Percentiles rank a stretch among this genome's conserved stretches.
Evolutionary conservation across 148 eudicot genomes (phyloP).

Genomic region (Vaccinium darrowii): DNA sequence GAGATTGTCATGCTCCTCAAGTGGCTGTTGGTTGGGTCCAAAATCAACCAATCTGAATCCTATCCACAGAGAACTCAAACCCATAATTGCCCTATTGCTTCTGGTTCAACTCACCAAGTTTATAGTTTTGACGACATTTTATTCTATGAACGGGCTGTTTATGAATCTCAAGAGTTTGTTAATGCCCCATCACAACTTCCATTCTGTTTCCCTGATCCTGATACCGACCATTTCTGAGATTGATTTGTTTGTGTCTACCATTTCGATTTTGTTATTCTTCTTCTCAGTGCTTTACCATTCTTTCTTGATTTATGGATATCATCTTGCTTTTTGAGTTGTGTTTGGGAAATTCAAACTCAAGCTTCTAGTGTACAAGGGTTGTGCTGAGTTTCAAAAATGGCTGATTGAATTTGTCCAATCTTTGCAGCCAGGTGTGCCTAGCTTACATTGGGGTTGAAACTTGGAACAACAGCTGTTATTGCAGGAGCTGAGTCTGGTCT

Average conservation of each 20-base stretch:
- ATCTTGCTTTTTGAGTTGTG: background rate
- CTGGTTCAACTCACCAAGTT: background rate
- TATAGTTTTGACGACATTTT: background rate
- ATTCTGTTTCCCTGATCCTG: background rate
- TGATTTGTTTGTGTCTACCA: background rate
- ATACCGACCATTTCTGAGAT: background rate
- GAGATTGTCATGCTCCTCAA: background rate
- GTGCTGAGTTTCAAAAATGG: background rate
- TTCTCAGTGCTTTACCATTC: background rate
- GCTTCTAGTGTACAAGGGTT: background rate
- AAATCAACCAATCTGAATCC: background rate
- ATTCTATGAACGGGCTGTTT: background rate
- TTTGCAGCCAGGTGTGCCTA: constrained; percentile 3
- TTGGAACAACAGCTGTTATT: background rate
- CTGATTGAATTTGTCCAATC: background rate
- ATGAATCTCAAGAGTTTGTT: background rate
- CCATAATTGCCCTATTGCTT: background rate
- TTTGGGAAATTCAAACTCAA: background rate
- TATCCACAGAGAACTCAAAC: background rate
- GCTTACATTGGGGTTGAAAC: background rate
- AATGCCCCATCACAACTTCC: background rate
- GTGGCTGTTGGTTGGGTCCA: background rate
- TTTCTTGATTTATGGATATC: background rate
- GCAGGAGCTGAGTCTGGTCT: background rate
- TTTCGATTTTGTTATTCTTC: background rate